Base-by-base conservation (phyloP, 768 basidiomycete genomes). In the Leccinum fibrillosum region DNA sequence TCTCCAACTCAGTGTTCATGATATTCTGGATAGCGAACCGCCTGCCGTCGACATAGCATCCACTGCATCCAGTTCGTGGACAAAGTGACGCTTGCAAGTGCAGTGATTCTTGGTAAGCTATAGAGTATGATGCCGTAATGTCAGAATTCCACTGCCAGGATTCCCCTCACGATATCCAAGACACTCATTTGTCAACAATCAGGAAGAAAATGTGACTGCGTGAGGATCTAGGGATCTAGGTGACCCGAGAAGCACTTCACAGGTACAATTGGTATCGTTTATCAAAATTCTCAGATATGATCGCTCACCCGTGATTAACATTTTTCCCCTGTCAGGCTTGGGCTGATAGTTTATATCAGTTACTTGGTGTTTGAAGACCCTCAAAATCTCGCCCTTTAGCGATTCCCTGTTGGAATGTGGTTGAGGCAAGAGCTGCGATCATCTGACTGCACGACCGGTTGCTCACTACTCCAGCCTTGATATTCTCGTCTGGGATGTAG, bases 61-160 rank as follows among this genome's bases (percentile, higher is more conserved):
- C 87, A 89, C 66, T 89, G 30, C 30, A 32, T 90, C n/a, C 87
- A 89, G 66, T 89, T 85, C 59, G 89, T 89, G 85, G 88, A 89
- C 61, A 89, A 89, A 72, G 85, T 83, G 0, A 90, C 88, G 0
- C 74, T 90, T 3, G 87, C 86, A 1, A 83, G 78, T 60, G 66
- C 86, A 1, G 82, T 88, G 2, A 87, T 89, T 60, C 77, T 90
- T 48, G 89, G 89, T 30, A 30, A 11, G 30, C 26, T 1, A 89
- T 90, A 64, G 74, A 75, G 89, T 86, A 30, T 30, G 30, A 30
- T 30, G 10, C 30, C 10, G 30, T 11, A 30, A 30, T 30, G 10
- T 30, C 30, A 30, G 28, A 28, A 28, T 11, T 30, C 28, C 28
- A 28, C 9, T 28, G 34, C 23, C 23, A 23, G 59, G 79, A 60